Evolutionary conservation across 805 yeast genomes (phyloP).

Genomic region (Blastobotrys robertii): DNA sequence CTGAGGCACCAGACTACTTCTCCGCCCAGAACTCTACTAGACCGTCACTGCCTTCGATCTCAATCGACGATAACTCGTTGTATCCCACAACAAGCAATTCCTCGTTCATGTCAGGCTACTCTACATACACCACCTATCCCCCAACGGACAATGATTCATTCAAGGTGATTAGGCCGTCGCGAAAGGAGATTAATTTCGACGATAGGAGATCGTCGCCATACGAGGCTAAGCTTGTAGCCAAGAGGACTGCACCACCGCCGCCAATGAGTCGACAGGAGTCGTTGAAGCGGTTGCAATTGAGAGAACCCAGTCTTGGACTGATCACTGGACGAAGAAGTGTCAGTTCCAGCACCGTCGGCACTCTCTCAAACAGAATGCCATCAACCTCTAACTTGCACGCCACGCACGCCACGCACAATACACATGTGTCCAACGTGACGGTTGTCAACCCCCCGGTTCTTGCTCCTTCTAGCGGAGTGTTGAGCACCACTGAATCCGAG

Average conservation of each 20-base stretch:
- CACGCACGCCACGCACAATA: conserved; percentile 40
- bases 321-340: too few relatives aligned
- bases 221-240: conserved; percentile 18
- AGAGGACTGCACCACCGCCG: background rate
- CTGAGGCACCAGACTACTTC: conserved; percentile 14
- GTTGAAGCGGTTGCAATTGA: conserved; percentile 7
- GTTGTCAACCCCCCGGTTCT: too few relatives aligned
- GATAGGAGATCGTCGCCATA: conserved; percentile 70
- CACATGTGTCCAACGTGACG: background rate
- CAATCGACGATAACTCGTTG: background rate
- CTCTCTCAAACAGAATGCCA: background rate
- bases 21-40: background rate
- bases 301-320: background rate
- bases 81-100: background rate
- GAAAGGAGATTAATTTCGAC: conserved; percentile 69
- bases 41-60: background rate
- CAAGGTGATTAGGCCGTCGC: conserved; percentile 51
- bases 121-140: background rate
- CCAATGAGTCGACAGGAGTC: background rate
- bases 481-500: background rate
- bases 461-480: conserved; percentile 26
- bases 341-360: too few relatives aligned
- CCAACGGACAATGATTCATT: conserved; percentile 38
- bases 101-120: too few relatives aligned
- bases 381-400: conserved; percentile 50